Conservation (phyloP, 257 asterid genomes). For the Solanum sparsipilum region DNA sequence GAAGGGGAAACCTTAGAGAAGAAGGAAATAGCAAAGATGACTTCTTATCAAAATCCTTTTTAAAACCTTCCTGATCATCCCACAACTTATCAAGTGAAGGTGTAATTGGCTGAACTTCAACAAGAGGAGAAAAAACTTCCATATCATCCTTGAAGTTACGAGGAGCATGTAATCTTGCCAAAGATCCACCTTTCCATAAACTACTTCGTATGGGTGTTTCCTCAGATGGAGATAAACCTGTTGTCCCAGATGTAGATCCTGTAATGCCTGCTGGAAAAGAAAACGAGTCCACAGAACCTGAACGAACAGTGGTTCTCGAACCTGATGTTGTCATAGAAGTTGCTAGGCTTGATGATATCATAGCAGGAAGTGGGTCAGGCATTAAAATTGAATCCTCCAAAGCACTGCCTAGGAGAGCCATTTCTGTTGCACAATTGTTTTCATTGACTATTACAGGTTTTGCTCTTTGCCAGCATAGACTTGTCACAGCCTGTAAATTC, state of each 20-base stretch:
- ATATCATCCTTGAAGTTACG: slow-evolving; percentile 94
- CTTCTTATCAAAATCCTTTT: slow-evolving; percentile 56
- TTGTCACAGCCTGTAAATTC: slow-evolving; percentile 71
- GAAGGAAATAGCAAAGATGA: slow-evolving; percentile 46
- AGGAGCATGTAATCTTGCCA: slow-evolving; percentile 70
- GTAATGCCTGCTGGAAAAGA: slow-evolving; percentile 39
- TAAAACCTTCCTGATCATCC: slow-evolving; percentile 48
- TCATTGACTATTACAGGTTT: slow-evolving; percentile 60
- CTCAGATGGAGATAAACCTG: slow-evolving; percentile 35
- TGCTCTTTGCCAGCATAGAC: slow-evolving; percentile 94
- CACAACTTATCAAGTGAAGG: slow-evolving; percentile 78
- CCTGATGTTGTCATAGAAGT: slow-evolving; percentile 45
- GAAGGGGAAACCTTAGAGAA: slow-evolving; percentile 57
- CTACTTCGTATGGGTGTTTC: slow-evolving; percentile 69
- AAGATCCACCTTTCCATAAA: slow-evolving; percentile 51
- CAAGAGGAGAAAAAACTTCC: slow-evolving; percentile 97
- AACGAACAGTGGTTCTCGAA: slow-evolving; percentile 50
- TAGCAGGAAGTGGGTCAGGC: slow-evolving; percentile 97
- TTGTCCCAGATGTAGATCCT: slow-evolving; percentile 33
- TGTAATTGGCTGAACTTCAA: slow-evolving; percentile 87
- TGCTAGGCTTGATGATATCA: slow-evolving; percentile 51
- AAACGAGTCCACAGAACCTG: slow-evolving; percentile 51
- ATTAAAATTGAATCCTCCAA: slow-evolving; percentile 80
- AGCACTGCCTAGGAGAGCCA: slow-evolving; percentile 75
- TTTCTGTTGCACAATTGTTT: slow-evolving; percentile 58